These are phyloP conservation scores for Trichocomaceae sp. DNA, from an alignment of 2,329 filamentous ascomycete genomes.

Conservation along the genomic window DNA sequence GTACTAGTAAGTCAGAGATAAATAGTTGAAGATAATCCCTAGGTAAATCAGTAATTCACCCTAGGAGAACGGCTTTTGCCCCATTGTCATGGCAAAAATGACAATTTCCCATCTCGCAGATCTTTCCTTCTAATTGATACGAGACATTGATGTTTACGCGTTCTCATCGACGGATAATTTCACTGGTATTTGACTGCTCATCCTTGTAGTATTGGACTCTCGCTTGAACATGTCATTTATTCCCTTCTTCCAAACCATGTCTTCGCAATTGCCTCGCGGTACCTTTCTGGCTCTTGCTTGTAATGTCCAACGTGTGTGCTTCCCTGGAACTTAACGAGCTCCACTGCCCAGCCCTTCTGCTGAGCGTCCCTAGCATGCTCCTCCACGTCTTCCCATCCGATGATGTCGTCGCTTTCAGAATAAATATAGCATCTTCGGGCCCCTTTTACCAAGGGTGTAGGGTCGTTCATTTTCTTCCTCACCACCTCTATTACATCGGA, in stretches of 20 bases:
- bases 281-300: not conserved
- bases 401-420: slow-evolving; percentile 4
- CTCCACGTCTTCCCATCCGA: slow-evolving; percentile 1
- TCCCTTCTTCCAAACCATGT: not conserved
- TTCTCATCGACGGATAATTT: no score
- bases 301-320: slow-evolving; percentile 3
- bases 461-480: not conserved
- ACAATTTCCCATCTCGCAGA: no score
- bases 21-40: no score
- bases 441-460: not conserved
- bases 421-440: slow-evolving; percentile 2
- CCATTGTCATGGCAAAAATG: no score
- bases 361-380: slow-evolving; percentile 5
- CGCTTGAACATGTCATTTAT: no score
- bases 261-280: not conserved
- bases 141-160: no score
- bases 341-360: slow-evolving; percentile 1
- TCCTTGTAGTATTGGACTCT: no score
- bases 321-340: not conserved
- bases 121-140: no score
- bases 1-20: no score
- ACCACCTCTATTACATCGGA: not conserved
- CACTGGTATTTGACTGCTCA: no score
- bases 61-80: no score
- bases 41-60: no score